Evolutionary conservation across 768 basidiomycete genomes (phyloP), one percentile per base, ranked within the genome.

Genomic region (Hemileccinum impolitum): DNA sequence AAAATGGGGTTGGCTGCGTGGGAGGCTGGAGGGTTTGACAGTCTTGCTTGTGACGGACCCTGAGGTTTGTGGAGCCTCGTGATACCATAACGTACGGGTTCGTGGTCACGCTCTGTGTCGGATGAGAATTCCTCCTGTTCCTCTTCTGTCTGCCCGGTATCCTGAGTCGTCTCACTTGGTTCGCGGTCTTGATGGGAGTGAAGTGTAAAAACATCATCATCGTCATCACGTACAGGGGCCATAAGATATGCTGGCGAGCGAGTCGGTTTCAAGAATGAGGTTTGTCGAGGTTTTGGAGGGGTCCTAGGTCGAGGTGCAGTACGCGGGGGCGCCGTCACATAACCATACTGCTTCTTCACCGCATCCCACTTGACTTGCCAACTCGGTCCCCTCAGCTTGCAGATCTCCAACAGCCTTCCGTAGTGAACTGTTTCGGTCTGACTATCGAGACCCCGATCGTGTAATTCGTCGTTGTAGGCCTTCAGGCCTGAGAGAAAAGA

Each of bases 281-380:
- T 47, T 41, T 49, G 47, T 44, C 55, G 55, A 48, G 51, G 40
- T 23, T 50, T 54, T 13, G 58, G 60, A 48, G 60, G 52, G 7
- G 45, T 48, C 37, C 53, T 55, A 32, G 43, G 47, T 30, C 47
- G 62, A 47, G 39, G 46, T n/a, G 26, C 39, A n/a, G 41, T 39
- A 21, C 38, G 50, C 51, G 64, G 50, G 30, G 43, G 43, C n/a
- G 53, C 48, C 19, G 52, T 53, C 23, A 57, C 68, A 53, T 77
- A 74, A 12, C 71, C 73, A 54, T 80, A 64, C 55, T 81, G 79
- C 30, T 62, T 62, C 70, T 86, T 92, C 46, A 88, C 82, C 54
- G 72, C 72, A 30, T 71, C 71, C 92, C 92, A 94, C 66, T 91
- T 91, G 26, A 82, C 85, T 26, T 75, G 79, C 90, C 91, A 94